Percentiles rank a stretch among this genome's conserved stretches.
Conservation (phyloP, 345 rosid genomes). For the Populus davidiana region DNA sequence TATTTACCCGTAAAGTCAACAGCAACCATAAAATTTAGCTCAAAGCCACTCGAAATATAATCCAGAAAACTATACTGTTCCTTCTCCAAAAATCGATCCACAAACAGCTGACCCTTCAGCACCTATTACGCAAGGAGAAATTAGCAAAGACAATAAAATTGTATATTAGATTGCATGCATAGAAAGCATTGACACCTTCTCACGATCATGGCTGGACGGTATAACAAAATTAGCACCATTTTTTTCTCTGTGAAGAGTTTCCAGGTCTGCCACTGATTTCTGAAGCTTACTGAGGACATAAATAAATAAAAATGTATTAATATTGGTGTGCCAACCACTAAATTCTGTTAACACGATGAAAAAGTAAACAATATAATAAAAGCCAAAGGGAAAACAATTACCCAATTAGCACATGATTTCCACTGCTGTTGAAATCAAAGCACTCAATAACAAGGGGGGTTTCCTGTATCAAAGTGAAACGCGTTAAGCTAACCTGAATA, state of each 20-base stretch:
- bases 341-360: background rate
- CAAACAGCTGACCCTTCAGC: slow-evolving; percentile 69
- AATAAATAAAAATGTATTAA: slow-evolving; percentile 9
- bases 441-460: slow-evolving; percentile 77
- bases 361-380: background rate
- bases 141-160: slow-evolving; percentile 1
- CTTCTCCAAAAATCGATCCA: slow-evolving; percentile 63
- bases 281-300: slow-evolving; percentile 49
- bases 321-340: background rate
- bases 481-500: background rate
- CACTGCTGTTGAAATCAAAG: slow-evolving; percentile 72
- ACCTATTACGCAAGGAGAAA: slow-evolving; percentile 35
- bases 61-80: slow-evolving; percentile 71
- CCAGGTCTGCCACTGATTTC: slow-evolving; percentile 64
- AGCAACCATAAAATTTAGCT: slow-evolving; percentile 90
- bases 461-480: slow-evolving; percentile 42
- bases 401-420: slow-evolving; percentile 72
- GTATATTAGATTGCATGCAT: background rate
- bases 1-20: slow-evolving; percentile 81
- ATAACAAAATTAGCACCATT: slow-evolving; percentile 45
- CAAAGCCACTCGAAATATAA: slow-evolving; percentile 78
- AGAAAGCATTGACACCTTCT: slow-evolving; percentile 49
- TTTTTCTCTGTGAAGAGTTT: slow-evolving; percentile 51
- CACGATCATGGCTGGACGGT: slow-evolving; percentile 39
- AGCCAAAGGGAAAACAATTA: slow-evolving; percentile 22